Evolutionary conservation across 2,329 filamentous ascomycete species (phyloP).

Genomic region (Aureobasidium leucospermi): DNA sequence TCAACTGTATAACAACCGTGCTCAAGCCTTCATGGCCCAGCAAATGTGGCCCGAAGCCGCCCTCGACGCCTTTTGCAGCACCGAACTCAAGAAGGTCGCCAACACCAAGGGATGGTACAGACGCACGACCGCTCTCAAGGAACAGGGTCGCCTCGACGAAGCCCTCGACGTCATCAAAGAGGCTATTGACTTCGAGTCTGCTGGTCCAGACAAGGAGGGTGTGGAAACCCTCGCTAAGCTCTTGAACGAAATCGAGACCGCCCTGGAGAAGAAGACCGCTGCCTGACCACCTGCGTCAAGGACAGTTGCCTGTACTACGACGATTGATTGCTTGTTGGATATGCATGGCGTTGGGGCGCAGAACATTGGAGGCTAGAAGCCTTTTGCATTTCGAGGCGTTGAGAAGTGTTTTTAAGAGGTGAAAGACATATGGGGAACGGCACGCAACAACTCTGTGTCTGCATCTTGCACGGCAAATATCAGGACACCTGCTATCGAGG

Average conservation of each 20-base stretch:
- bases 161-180: slow-evolving; percentile 69
- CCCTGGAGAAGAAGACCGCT: slow-evolving; percentile 14
- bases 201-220: slow-evolving; percentile 30
- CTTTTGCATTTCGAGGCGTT: slow-evolving; percentile 3
- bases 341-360: slow-evolving; percentile 12
- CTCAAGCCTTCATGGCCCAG: slow-evolving; percentile 80
- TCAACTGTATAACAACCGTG: slow-evolving; percentile 74
- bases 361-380: neutral
- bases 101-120: slow-evolving; percentile 97
- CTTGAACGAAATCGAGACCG: slow-evolving; percentile 15
- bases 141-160: slow-evolving; percentile 86
- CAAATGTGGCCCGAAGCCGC: slow-evolving; percentile 77
- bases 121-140: slow-evolving; percentile 71
- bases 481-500: neutral
- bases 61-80: slow-evolving; percentile 80
- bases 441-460: neutral
- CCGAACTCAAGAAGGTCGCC: slow-evolving; percentile 76
- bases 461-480: neutral
- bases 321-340: neutral
- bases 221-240: slow-evolving; percentile 17
- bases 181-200: slow-evolving; percentile 76
- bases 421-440: neutral
- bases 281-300: neutral
- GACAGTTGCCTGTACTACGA: neutral
- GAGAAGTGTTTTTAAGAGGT: neutral